Conservation (phyloP, 345 rosid genomes). For the Rhodamnia argentea region DNA sequence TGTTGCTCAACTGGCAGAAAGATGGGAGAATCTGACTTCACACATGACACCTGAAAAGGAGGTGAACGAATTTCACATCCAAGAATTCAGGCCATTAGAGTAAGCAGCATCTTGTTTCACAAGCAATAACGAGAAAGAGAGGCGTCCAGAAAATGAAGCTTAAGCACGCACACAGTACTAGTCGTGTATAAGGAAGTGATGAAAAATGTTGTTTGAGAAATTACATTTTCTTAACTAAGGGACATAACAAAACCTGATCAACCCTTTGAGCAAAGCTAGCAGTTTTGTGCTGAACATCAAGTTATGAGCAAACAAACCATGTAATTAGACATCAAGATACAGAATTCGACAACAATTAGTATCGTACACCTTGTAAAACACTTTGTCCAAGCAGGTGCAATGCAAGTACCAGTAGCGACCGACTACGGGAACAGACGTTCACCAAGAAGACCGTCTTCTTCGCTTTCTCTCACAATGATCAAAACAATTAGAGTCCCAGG, state of each 20-base stretch:
- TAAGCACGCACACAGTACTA: neutral
- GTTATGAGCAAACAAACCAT: neutral
- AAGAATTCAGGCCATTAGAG: neutral
- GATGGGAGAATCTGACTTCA: constrained; percentile 77
- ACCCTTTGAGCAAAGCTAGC: neutral
- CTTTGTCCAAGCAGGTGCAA: neutral
- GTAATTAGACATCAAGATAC: neutral
- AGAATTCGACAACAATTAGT: neutral
- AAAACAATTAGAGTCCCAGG: neutral
- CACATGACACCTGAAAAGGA: constrained; percentile 61
- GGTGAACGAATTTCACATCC: neutral
- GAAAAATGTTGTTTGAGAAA: too few relatives aligned
- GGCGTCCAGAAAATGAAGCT: neutral
- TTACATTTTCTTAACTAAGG: too few relatives aligned
- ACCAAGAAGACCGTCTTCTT: neutral
- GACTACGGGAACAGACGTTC: neutral
- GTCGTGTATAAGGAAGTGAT: neutral
- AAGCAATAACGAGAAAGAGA: neutral
- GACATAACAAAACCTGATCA: neutral
- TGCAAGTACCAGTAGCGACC: neutral
- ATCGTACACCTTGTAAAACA: neutral
- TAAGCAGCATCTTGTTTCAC: neutral
- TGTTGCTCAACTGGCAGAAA: constrained; percentile 60
- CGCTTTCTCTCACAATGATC: neutral
- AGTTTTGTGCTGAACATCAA: neutral